These are phyloP conservation scores for Veloboletus limbatus DNA, from an alignment of 1,284 basidiomycete genomes.

Conservation along the genomic window DNA sequence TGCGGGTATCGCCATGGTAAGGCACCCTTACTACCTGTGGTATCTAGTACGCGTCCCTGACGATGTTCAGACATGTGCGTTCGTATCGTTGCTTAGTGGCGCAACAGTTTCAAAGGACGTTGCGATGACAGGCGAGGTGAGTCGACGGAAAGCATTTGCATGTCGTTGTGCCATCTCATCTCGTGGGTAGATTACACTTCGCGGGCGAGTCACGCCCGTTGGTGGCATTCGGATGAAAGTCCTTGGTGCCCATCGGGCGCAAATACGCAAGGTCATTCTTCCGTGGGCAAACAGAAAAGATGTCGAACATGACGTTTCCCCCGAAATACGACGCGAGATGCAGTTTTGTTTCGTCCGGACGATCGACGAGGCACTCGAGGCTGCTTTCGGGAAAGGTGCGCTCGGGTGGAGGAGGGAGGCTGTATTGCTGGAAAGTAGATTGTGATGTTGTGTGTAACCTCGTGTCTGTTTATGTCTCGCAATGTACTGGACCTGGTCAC, in stretches of 20 bases:
- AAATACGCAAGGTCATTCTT: slow-evolving; percentile 77
- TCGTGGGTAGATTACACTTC: slow-evolving; percentile 60
- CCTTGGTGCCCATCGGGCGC: slow-evolving; percentile 80
- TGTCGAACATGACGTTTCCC: slow-evolving; percentile 79
- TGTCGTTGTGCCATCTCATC: slow-evolving; percentile 1
- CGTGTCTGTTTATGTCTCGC: too few species aligned
- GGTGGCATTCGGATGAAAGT: slow-evolving; percentile 68
- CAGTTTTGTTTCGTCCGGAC: slow-evolving; percentile 79
- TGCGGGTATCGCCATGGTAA: slow-evolving; percentile 84
- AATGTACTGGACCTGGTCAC: too few species aligned
- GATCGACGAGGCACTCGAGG: slow-evolving; percentile 76
- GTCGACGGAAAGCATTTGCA: slow-evolving; percentile 8
- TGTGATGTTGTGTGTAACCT: slow-evolving; percentile 32
- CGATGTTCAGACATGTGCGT: slow-evolving; percentile 62
- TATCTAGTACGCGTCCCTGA: slow-evolving; percentile 1
- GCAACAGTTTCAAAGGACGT: slow-evolving; percentile 65
- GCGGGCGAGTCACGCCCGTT: slow-evolving; percentile 76
- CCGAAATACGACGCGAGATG: slow-evolving; percentile 67
- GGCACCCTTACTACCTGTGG: slow-evolving; percentile 1
- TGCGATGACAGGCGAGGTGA: slow-evolving; percentile 82
- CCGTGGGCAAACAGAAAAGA: slow-evolving; percentile 84
- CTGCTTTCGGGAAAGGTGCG: slow-evolving; percentile 69
- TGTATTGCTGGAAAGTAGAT: slow-evolving; percentile 53
- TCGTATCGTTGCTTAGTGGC: slow-evolving; percentile 80
- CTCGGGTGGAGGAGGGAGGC: slow-evolving; percentile 55